Base-by-base conservation (phyloP, 257 asterid genomes). In the Plantago ovata region DNA sequence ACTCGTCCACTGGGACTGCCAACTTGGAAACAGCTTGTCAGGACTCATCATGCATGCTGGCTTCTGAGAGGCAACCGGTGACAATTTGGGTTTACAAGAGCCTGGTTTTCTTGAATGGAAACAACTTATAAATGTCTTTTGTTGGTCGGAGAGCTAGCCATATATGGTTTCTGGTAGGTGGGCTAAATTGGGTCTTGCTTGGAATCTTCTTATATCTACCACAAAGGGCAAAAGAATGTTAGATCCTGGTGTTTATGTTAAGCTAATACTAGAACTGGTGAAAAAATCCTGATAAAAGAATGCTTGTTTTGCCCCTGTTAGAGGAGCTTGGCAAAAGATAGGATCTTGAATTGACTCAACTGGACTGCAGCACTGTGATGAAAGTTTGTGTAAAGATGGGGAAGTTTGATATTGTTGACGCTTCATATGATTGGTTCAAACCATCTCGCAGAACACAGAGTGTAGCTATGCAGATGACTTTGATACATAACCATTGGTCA, bases 351-450 rank as follows among this genome's bases (percentile, higher is more conserved):
- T n/a, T n/a, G n/a, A n/a, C n/a, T n/a, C 76, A 54, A 49, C 82
- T 67, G 66, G 87, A 81, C 61, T 81, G 82, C 40, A 78, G 82
- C 1, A 78, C 82, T 61, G 67, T 81, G 42, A 81, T 81, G 84
- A 81, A 81, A 71, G 64, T 73, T 36, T 78, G 82, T 46, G 33
- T 62, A n/a, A 68, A 75, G 70, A 51, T 81, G 40, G 68, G 69
- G 41, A 75, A 60, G 66, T 81, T 75, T 58, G n/a, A 71, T 13
- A 49, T 75, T 15, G 87, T 78, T 38, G 87, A 81, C 75, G 73
- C 56, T 10, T 61, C 75, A 18, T 75, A 69, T 60, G 72, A 70
- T 14, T 81, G 87, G 87, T 81, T 69, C 66, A 78, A 71, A 64
- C 63, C 46, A 18, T 67, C 76, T 15, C 82, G 76, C 40, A 65